A percentile compares a stretch with the other conserved stretches of the same genome.
Evolutionary conservation across 164 flowering plant genomes (phyloP).

Genomic region (Macadamia integrifolia): DNA sequence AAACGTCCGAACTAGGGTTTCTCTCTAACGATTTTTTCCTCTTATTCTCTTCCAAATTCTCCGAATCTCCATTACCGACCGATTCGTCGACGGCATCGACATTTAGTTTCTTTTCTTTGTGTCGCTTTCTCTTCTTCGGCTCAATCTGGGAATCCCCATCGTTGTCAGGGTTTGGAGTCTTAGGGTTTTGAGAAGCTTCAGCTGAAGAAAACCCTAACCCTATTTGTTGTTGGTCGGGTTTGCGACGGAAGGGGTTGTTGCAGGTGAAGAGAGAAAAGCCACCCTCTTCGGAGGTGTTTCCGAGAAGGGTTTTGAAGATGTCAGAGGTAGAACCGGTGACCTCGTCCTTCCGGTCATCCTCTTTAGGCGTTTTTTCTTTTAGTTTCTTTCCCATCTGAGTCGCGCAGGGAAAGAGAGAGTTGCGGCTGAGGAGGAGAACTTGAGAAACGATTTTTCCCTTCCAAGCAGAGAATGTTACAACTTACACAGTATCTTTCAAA

Average conservation of each 20-base stretch:
- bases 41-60: background rate
- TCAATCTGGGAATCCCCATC: slow-evolving; percentile 1
- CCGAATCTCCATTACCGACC: background rate
- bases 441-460: too few relatives aligned
- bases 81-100: slow-evolving; percentile 6
- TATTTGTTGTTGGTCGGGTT: slow-evolving; percentile 4
- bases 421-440: too few relatives aligned
- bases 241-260: slow-evolving; percentile 47
- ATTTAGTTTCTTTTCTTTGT: slow-evolving; percentile 9
- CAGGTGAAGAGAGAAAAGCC: slow-evolving; percentile 40
- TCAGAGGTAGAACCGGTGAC: slow-evolving; percentile 17
- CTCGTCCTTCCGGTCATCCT: background rate
- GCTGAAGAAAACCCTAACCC: slow-evolving; percentile 1
- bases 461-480: too few relatives aligned
- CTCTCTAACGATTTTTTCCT: slow-evolving; percentile 1
- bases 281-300: slow-evolving; percentile 27
- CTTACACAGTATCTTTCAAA: too few relatives aligned
- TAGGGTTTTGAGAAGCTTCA: background rate
- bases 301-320: slow-evolving; percentile 57
- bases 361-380: background rate
- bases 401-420: too few relatives aligned
- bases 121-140: slow-evolving; percentile 25
- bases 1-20: background rate
- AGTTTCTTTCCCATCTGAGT: slow-evolving; percentile 6
- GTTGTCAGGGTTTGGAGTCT: slow-evolving; percentile 1